Base-by-base conservation (phyloP, 2,329 filamentous ascomycete species). In the Sordariomycetes sp. region DNA sequence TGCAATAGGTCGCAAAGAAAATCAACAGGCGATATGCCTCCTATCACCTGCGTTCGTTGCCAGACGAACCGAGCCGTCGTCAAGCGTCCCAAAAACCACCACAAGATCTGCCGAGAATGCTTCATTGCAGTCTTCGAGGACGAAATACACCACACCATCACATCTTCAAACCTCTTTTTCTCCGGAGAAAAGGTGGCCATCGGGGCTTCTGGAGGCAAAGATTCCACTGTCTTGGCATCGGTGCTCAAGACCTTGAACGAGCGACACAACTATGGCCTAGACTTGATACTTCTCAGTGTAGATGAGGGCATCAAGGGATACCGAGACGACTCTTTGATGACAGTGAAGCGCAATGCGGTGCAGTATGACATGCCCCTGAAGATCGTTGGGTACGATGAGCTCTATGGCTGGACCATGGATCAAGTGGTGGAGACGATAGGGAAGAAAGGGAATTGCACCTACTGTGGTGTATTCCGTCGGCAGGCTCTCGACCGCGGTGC, bases 321-420 rank as follows among this genome's bases (percentile, higher is more conserved):
- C 52, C 75, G 93, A 40, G 93, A 98, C 53, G 92, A 98, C 59
- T 93, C 85, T 32, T 66, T 98, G 14, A 88, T 96, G 60, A 96
- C 92, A 0, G 92, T 98, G 30, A 95, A 95, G 69, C 72, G 90
- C 39, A 96, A 98, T 57, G 85, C 88, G 1, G 57, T 74, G 10
- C 87, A 96, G 57, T 95, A 96, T 59, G 78, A 82, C 2, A 93
- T 98, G 82, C 78, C 84, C 0, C 64, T 98, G 32, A 85, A 86
- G 47, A 94, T 98, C 36, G 77, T 98, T 32, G 87, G 90, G 32
- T 98, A 98, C 50, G 82, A 81, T 35, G 84, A 95, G 50, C 67
- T 98, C 8, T 98, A 98, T 55, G 92, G 90, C 8, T 98, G 92
- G 92, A 95, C 88, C 1, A 98, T 98, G 92, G 92, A 98, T 51